Conservation (phyloP, 352 stramenopile species). For the Phytophthora nicotianae region DNA sequence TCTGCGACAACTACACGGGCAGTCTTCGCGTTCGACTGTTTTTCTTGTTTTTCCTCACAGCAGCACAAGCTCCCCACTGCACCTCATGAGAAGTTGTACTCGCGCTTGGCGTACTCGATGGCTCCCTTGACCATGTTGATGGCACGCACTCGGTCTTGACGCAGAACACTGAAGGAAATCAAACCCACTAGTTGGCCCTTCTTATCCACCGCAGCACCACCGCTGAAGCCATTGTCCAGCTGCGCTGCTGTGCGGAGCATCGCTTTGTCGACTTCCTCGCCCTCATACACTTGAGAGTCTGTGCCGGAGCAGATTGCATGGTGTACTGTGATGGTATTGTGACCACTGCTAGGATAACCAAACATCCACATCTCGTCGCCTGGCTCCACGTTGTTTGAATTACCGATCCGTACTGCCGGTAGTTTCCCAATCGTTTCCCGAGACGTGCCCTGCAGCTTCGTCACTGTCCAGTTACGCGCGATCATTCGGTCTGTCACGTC, state of each 20-base stretch:
- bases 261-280: conserved; percentile 85
- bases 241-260: conserved; percentile 87
- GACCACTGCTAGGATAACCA: conserved; percentile 85
- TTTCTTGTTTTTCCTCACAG: not conserved
- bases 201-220: conserved; percentile 83
- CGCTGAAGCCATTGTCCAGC: conserved; percentile 88
- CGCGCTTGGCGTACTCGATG: conserved; percentile 82
- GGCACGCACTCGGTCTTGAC: conserved; percentile 84
- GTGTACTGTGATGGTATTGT: conserved; percentile 91
- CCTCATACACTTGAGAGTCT: conserved; percentile 86
- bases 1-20: conserved; percentile 27
- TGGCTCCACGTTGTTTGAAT: conserved; percentile 89
- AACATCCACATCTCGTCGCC: conserved; percentile 93
- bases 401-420: conserved; percentile 79
- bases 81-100: conserved; percentile 69
- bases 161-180: conserved; percentile 88
- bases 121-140: conserved; percentile 91
- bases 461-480: conserved; percentile 82
- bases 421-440: conserved; percentile 74
- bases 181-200: conserved; percentile 85
- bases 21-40: conserved; percentile 25
- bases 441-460: conserved; percentile 78
- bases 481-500: conserved; percentile 90
- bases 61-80: not conserved
- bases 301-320: conserved; percentile 90